Evolutionary conservation across 2,329 filamentous ascomycete genomes (phyloP).

Genomic region (Paecilomyces sp.): DNA sequence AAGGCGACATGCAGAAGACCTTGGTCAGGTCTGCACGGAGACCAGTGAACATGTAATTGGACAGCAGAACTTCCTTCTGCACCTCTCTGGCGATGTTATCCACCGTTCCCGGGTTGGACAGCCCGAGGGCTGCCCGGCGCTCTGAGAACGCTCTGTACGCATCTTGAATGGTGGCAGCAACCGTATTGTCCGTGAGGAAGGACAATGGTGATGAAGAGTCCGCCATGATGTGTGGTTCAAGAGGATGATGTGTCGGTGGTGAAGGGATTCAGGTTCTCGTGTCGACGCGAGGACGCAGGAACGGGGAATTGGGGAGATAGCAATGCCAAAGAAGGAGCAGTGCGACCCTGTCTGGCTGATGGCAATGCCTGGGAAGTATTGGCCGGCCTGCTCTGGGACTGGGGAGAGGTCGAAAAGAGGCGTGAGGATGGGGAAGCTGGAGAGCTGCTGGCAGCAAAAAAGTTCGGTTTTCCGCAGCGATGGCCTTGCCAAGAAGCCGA

Average conservation of each 20-base stretch:
- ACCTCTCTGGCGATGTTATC: constrained; percentile 88
- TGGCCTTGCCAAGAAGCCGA: constrained; percentile 2
- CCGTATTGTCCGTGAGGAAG: constrained; percentile 66
- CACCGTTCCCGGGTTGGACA: constrained; percentile 86
- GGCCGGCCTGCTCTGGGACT: constrained; percentile 15
- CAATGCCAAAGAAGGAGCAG: constrained; percentile 10
- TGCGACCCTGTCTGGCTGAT: constrained; percentile 15
- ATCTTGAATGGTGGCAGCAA: constrained; percentile 64
- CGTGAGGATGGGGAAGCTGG: constrained; percentile 9
- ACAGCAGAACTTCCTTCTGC: constrained; percentile 90
- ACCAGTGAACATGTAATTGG: constrained; percentile 94
- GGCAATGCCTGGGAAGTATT: neutral
- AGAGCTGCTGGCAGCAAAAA: constrained; percentile 23
- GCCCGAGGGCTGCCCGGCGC: constrained; percentile 76
- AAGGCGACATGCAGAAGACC: constrained; percentile 83
- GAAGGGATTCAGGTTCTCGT: constrained; percentile 16
- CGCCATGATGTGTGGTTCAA: constrained; percentile 29
- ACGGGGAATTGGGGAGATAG: constrained; percentile 22
- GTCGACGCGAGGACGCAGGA: constrained; percentile 11
- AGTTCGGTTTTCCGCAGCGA: constrained; percentile 19
- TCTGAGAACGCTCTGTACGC: constrained; percentile 75
- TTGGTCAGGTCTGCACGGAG: constrained; percentile 95
- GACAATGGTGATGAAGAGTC: constrained; percentile 46
- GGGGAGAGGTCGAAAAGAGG: constrained; percentile 4
- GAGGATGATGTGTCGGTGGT: constrained; percentile 12